Base-by-base conservation (phyloP, 176 grass and related monocot species). In the Lolium rigidum region DNA sequence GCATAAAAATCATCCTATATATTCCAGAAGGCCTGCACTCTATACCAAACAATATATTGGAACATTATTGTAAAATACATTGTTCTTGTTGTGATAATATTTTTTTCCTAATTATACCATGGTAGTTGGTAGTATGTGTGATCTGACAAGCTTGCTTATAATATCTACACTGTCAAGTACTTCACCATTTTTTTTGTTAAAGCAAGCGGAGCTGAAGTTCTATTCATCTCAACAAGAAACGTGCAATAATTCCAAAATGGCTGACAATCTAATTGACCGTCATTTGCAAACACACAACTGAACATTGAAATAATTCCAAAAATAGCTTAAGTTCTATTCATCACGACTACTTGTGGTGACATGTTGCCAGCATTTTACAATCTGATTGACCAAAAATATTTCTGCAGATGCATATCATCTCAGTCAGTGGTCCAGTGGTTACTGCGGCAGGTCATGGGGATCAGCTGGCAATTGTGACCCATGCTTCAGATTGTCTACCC, bases 401-500 rank as follows among this genome's bases (percentile, higher is more conserved):
- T 88, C 49, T 81, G 50, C 70, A 98, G 96, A 95, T 83, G 86
- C 90, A 98, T 84, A 90, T 98, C 76, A 88, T 95, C 49, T 94
- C 91, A 83, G 70, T 95, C 7, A 94, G 82, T 91, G 93, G 96
- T 66, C 96, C 93, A 41, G 92, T 95, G 65, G 96, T 98, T 69
- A 90, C 92, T 35, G 88, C 83, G 66, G 92, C 86, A 39, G 96
- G 96, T 79, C 90, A 92, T 61, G 59, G 79, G 79, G 88, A 98
- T 81, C 84, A 85, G 67, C 86, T 98, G 79, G 93, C 96, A 64
- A 78, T 98, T 83, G 92, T 98, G 44, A 89, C 90, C 43, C 96
- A 98, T 94, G 87, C 91, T 92, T 98, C 96, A 64, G 91, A 92
- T 77, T 94, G 96, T 82, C 93, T 95, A 43, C 83, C 93, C 56